A percentile compares a stretch with the other conserved stretches of the same genome.
Conservation (phyloP, 306 rosid genomes). For the Sesbania bispinosa region DNA sequence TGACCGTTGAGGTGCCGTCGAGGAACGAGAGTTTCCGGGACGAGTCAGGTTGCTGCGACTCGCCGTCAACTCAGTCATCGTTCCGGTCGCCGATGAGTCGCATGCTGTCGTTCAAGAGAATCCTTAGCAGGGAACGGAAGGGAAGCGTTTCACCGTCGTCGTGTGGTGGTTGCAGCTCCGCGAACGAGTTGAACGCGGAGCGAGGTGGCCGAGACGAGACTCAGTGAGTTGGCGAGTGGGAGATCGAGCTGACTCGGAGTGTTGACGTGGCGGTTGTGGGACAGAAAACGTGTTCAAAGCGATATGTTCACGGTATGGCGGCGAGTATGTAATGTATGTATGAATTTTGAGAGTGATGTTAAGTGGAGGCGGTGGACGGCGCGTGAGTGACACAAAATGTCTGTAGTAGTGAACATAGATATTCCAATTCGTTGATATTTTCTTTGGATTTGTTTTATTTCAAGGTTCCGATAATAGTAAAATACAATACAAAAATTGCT, state of each 20-base stretch:
- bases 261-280: conserved; percentile 2
- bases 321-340: neutral
- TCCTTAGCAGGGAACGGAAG: conserved; percentile 54
- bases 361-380: neutral
- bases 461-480: too few relatives aligned
- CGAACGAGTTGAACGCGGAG: conserved; percentile 41
- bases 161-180: conserved; percentile 34
- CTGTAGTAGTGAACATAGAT: too few relatives aligned
- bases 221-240: conserved; percentile 29
- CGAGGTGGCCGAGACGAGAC: conserved; percentile 37
- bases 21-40: conserved; percentile 31
- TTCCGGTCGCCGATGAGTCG: conserved; percentile 74
- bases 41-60: conserved; percentile 30
- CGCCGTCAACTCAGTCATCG: conserved; percentile 47
- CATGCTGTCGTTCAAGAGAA: conserved; percentile 68
- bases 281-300: neutral
- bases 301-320: neutral
- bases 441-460: too few relatives aligned
- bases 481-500: too few relatives aligned
- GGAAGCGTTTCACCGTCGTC: conserved; percentile 47
- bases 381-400: too few relatives aligned
- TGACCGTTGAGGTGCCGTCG: conserved; percentile 60
- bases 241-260: neutral
- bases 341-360: neutral
- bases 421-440: too few relatives aligned